Base-by-base conservation (phyloP, 202 grass and related monocot genomes). In the Schoenoplectus triqueter region DNA sequence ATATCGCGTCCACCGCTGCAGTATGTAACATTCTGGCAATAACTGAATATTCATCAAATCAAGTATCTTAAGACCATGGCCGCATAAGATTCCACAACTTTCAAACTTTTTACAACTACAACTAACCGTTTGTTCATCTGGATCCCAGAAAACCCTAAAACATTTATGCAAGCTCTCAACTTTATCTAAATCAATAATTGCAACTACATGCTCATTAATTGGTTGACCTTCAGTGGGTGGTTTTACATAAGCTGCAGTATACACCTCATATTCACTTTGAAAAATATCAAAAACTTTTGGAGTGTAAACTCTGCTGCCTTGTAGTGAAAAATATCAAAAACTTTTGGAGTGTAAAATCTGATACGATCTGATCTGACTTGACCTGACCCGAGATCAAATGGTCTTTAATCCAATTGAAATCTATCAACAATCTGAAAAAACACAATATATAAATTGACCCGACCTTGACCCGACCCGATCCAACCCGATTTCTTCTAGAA, bases 1-100 rank as follows among this genome's bases (percentile, higher is more conserved):
- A 82, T 64, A 82, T 61, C 75, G 75, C 51, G 55, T 69, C 67
- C 76, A 45, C 17, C 81, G 80, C 54, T 15, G 63, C 39, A 89
- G 67, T 40, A 89, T 52, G 17, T 89, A 89, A 64, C 76, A 69
- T 78, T 82, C 62, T 3, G 84, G 78, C 69, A 89, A 56, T 55
- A 78, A 86, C 11, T 89, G 85, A 77, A 89, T 89, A 41, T 86
- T 83, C 84, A 89, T 86, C 75, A 89, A 63, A 83, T 86, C 88
- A 86, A 87, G 84, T 60, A 87, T 82, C 83, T 87, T 90, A 57
- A 90, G 75, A 83, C 84, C 72, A 86, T 89, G 84, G 21, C 84
- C 66, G 78, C 84, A 89, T 50, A 87, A 82, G 14, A 87, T 22
- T 0, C 69, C 86, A 64, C 42, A 64, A 17, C 77, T 87, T 41